Evolutionary conservation across 2,329 filamentous ascomycete species (phyloP).

Genomic region (Cladophialophora exuberans): DNA sequence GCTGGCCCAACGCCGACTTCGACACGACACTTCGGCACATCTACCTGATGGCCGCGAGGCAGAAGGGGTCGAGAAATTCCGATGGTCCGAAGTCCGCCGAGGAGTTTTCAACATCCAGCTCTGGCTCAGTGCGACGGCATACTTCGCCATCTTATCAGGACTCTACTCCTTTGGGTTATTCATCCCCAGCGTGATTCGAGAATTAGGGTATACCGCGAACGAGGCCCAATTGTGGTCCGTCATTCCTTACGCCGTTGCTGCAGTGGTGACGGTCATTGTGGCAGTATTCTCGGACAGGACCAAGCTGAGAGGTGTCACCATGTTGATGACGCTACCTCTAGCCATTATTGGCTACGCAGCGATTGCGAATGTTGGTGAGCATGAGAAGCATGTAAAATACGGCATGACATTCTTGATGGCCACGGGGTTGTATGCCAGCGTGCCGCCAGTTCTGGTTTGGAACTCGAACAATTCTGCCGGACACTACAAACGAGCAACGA

Average conservation of each 20-base stretch:
- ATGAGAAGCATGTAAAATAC: conserved; percentile 56
- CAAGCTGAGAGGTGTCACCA: conserved; percentile 64
- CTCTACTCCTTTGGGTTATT: conserved; percentile 79
- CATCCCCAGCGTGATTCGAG: conserved; percentile 74
- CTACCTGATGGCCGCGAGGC: conserved; percentile 50
- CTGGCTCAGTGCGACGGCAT: conserved; percentile 79
- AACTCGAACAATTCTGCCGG: conserved; percentile 69
- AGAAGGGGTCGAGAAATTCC: conserved; percentile 67
- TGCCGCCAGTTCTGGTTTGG: conserved; percentile 67
- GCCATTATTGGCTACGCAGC: conserved; percentile 68
- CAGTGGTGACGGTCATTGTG: conserved; percentile 67
- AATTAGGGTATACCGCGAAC: conserved; percentile 62
- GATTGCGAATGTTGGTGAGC: conserved; percentile 59
- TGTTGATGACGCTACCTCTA: conserved; percentile 65
- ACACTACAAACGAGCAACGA: conserved; percentile 70
- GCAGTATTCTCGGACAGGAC: conserved; percentile 79
- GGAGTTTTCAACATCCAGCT: conserved; percentile 70
- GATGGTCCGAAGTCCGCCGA: conserved; percentile 70
- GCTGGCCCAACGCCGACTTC: conserved; percentile 72
- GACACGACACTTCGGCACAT: conserved; percentile 70
- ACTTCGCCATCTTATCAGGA: conserved; percentile 79
- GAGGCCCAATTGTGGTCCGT: conserved; percentile 73
- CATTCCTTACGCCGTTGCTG: conserved; percentile 74
- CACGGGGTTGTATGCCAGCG: conserved; percentile 64
- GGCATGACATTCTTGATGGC: conserved; percentile 71